These are phyloP conservation scores for Fusarium palustre DNA, from an alignment of 2,329 filamentous ascomycete species.

Conservation along the genomic window DNA sequence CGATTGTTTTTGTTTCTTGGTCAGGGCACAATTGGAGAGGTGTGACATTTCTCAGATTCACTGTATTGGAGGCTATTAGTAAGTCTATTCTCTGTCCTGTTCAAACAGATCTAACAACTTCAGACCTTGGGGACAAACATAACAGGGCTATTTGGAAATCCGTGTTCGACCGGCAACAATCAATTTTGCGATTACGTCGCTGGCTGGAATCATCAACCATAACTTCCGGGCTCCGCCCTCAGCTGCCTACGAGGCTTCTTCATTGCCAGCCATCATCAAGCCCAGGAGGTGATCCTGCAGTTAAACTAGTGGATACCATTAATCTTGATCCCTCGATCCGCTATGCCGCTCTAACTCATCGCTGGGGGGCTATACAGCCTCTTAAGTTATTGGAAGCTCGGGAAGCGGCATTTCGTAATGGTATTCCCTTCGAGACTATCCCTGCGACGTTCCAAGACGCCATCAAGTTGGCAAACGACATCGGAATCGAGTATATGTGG, in stretches of 20 bases:
- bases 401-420: conserved; percentile 1
- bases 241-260: conserved; percentile 32
- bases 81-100: not conserved
- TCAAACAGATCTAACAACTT: not conserved
- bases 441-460: conserved; percentile 35
- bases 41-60: conserved; percentile 7
- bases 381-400: conserved; percentile 18
- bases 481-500: conserved; percentile 33
- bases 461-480: conserved; percentile 14
- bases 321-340: conserved; percentile 1
- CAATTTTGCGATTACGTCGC: conserved; percentile 15
- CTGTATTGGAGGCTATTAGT: conserved; percentile 17
- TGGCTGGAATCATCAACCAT: conserved; percentile 20
- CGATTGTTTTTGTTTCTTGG: conserved; percentile 2
- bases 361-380: conserved; percentile 28
- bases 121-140: not conserved
- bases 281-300: not conserved
- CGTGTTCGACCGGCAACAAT: conserved; percentile 21
- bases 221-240: not conserved
- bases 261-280: conserved; percentile 4
- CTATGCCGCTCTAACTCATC: conserved; percentile 37
- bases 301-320: conserved; percentile 11
- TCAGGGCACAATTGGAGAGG: not conserved
- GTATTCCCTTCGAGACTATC: conserved; percentile 22
- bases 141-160: conserved; percentile 20